These are phyloP conservation scores for Amaranthus cruentus DNA, from an alignment of 148 eudicot genomes.

Conservation along the genomic window DNA sequence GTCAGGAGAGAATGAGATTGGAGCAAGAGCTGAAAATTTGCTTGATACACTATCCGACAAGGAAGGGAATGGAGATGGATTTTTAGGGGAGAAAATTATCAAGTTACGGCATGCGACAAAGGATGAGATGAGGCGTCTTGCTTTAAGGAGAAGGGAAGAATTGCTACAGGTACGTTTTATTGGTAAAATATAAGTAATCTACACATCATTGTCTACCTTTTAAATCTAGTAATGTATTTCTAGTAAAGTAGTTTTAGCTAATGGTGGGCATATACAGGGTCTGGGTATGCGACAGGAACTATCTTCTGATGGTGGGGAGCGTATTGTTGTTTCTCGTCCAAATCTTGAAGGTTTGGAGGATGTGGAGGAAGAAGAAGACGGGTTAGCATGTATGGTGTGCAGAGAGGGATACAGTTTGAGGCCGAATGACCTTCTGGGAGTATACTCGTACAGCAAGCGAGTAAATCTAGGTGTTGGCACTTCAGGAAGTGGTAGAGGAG, in stretches of 20 bases:
- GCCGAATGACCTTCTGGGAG: conserved; percentile 81
- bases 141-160: conserved; percentile 77
- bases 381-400: conserved; percentile 98
- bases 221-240: neutral
- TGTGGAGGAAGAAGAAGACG: conserved; percentile 95
- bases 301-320: conserved; percentile 91
- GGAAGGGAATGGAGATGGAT: conserved; percentile 87
- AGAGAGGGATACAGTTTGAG: conserved; percentile 91
- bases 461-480: conserved; percentile 84
- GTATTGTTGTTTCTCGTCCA: conserved; percentile 79
- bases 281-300: conserved; percentile 82
- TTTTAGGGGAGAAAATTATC: conserved; percentile 66
- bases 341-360: conserved; percentile 94
- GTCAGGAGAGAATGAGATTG: conserved; percentile 89
- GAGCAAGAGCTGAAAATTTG: conserved; percentile 97
- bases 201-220: neutral
- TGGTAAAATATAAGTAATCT: neutral
- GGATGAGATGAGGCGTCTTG: conserved; percentile 98
- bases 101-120: conserved; percentile 78
- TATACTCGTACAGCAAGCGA: conserved; percentile 90
- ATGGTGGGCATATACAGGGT: conserved; percentile 34
- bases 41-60: conserved; percentile 87
- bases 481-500: conserved; percentile 81
- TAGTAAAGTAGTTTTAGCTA: neutral
- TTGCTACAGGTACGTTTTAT: conserved; percentile 62